A percentile compares a stretch with the other conserved stretches of the same genome.
These are phyloP conservation scores for Antrodiella citrinella DNA, from an alignment of 768 basidiomycete genomes.

Conservation along the genomic window DNA sequence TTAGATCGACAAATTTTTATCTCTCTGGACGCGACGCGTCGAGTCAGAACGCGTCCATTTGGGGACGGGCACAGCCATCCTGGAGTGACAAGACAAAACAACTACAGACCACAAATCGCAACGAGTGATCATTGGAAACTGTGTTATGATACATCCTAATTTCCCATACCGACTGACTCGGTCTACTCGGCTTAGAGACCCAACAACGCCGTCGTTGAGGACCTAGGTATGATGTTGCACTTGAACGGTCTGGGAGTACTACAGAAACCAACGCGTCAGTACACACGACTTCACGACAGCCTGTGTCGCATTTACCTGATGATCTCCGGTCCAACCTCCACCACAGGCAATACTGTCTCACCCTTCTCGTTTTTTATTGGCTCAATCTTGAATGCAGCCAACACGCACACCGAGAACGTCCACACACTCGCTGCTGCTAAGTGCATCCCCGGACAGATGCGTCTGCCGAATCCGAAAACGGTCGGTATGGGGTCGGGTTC, in stretches of 20 bases:
- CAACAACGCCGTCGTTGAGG: neutral
- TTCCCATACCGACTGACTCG: too few species aligned
- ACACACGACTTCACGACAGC: too few species aligned
- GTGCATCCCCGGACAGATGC: neutral
- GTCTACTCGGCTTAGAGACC: neutral
- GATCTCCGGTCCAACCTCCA: neutral
- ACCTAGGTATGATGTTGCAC: neutral
- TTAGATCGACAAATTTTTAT: neutral
- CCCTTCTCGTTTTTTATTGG: conserved; percentile 15
- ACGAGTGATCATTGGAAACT: too few species aligned
- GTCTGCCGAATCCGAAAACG: conserved; percentile 12
- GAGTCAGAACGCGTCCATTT: too few species aligned
- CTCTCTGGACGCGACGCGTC: too few species aligned
- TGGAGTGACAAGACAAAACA: too few species aligned
- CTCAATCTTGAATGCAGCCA: conserved; percentile 16
- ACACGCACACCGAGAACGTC: conserved; percentile 15
- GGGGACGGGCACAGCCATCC: too few species aligned
- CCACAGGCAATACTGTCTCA: conserved; percentile 6
- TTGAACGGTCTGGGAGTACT: neutral
- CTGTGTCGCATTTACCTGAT: too few species aligned
- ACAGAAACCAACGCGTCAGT: too few species aligned
- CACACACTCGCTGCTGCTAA: conserved; percentile 13
- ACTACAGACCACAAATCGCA: too few species aligned
- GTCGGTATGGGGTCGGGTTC: conserved; percentile 7
- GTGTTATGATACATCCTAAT: too few species aligned